These are phyloP conservation scores for Metschnikowia sp. DNA, from an alignment of 805 yeast genomes.

Conservation along the genomic window DNA sequence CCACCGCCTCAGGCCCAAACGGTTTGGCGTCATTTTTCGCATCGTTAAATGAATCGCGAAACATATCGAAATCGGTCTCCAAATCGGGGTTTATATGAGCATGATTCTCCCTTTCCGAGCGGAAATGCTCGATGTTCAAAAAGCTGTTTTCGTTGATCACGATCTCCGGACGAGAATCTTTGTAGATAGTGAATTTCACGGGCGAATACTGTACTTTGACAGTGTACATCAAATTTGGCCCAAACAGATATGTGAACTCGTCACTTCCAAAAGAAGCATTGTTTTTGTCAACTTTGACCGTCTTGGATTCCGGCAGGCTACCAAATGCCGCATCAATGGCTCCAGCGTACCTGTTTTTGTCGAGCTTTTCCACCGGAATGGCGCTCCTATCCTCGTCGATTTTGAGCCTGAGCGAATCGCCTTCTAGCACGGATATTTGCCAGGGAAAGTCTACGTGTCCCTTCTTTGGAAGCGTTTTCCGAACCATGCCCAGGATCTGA, in stretches of 20 bases:
- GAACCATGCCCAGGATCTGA: conserved; percentile 42
- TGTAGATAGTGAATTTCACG: conserved; percentile 47
- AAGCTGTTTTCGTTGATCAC: conserved; percentile 66
- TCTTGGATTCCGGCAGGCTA: background rate
- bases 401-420: conserved; percentile 57
- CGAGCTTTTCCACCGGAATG: conserved; percentile 25
- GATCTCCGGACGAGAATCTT: conserved; percentile 46
- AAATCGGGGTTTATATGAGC: conserved; percentile 36
- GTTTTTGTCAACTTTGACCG: background rate
- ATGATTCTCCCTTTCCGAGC: conserved; percentile 38
- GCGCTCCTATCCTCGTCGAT: conserved; percentile 59
- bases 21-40: conserved; percentile 62
- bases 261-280: conserved; percentile 11
- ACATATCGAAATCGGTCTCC: conserved; percentile 66
- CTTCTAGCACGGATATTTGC: conserved; percentile 51
- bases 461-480: conserved; percentile 34
- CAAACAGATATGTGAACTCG: conserved; percentile 29
- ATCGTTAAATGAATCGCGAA: conserved; percentile 69
- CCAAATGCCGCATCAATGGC: conserved; percentile 27
- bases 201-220: conserved; percentile 46
- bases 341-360: conserved; percentile 50
- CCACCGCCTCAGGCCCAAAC: conserved; percentile 88
- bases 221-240: conserved; percentile 34
- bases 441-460: conserved; percentile 48
- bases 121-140: conserved; percentile 79